Percentiles rank a stretch among this genome's conserved stretches.
phyloP scores from a whole-genome alignment of 2,329 filamentous ascomycete genomes.

The Aureobasidium sp. region DNA sequence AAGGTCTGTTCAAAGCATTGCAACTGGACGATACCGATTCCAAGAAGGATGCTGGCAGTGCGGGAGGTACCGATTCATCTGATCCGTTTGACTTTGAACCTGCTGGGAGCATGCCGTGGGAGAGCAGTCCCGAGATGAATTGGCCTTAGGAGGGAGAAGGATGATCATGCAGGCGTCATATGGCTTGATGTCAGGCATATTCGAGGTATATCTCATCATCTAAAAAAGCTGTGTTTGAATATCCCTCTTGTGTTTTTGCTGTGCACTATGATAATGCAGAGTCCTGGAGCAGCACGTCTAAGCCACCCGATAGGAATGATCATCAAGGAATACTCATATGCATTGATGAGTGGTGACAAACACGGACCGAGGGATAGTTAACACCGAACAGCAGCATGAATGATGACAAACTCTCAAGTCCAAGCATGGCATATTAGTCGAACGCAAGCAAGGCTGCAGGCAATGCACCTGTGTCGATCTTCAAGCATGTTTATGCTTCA shows the following conservation, averaged over 20 bases:
- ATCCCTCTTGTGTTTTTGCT: not conserved
- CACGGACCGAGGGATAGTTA: too few species aligned
- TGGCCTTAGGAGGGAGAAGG: not conserved
- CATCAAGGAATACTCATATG: not conserved
- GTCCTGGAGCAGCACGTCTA: not conserved
- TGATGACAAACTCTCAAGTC: not conserved
- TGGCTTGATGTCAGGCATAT: not conserved
- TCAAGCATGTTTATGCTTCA: not conserved
- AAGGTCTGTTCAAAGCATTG: slow-evolving; percentile 31
- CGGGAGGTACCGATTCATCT: slow-evolving; percentile 16
- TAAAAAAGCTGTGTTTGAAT: not conserved
- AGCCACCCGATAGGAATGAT: not conserved
- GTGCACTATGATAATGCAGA: not conserved
- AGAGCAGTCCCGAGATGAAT: slow-evolving; percentile 15
- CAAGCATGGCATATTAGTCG: not conserved
- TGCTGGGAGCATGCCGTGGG: not conserved
- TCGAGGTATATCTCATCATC: not conserved
- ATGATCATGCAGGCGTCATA: not conserved
- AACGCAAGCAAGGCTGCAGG: not conserved
- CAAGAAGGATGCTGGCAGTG: slow-evolving; percentile 15
- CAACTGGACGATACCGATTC: slow-evolving; percentile 18
- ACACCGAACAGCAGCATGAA: too few species aligned
- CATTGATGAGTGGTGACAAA: too few species aligned
- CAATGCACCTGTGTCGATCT: not conserved
- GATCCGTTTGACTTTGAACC: slow-evolving; percentile 13